phyloP scores from a whole-genome alignment of 257 asterid species.

The Solanum rostratum region DNA sequence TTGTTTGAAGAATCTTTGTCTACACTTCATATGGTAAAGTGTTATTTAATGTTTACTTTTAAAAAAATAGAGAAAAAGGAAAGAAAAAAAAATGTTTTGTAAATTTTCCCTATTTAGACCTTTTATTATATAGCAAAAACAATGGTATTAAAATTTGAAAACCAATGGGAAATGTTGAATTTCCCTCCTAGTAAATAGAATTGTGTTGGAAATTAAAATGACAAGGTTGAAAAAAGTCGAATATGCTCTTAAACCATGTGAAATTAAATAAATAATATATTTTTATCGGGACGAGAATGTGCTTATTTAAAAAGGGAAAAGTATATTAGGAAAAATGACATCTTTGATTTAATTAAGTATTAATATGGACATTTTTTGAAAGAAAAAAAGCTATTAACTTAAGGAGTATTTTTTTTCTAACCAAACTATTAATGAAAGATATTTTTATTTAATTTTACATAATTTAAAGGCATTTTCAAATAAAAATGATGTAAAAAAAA shows the following conservation, averaged over 20 bases:
- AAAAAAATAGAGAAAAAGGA: background rate
- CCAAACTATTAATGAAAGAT: background rate
- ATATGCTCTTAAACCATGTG: background rate
- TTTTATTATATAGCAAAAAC: background rate
- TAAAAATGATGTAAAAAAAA: background rate
- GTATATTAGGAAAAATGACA: too few relatives aligned
- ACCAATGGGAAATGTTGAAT: background rate
- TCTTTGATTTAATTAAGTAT: too few relatives aligned
- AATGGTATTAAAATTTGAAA: background rate
- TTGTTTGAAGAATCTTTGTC: background rate
- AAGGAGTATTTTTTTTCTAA: too few relatives aligned
- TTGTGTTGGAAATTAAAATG: background rate
- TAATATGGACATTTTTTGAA: too few relatives aligned
- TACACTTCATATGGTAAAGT: background rate
- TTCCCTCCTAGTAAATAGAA: too few relatives aligned
- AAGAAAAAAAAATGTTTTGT: background rate
- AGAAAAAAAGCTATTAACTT: too few relatives aligned
- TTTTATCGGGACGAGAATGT: too few relatives aligned
- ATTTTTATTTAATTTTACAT: background rate
- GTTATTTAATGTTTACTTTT: background rate
- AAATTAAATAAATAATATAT: background rate
- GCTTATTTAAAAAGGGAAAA: too few relatives aligned
- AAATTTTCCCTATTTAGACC: background rate
- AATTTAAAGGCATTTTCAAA: background rate
- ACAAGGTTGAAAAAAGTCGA: background rate